Evolutionary conservation across 352 stramenopile species (phyloP).

Genomic region (Elongisporangium anandrum): DNA sequence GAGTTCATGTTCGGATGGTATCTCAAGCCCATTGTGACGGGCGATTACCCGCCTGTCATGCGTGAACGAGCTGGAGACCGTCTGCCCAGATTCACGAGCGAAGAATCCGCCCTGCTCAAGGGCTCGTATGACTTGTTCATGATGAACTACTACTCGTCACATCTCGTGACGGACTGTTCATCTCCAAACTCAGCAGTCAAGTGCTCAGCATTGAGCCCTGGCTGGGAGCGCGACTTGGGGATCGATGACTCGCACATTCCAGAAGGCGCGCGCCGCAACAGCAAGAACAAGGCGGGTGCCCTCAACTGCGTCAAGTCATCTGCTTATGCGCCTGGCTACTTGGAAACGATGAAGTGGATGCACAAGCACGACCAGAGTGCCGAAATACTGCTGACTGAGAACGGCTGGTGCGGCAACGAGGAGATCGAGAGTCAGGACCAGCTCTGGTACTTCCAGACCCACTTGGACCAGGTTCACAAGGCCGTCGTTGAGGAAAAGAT

Average conservation of each 20-base stretch:
- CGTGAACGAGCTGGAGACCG: slow-evolving; percentile 65
- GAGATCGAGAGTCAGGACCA: slow-evolving; percentile 53
- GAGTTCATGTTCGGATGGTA: slow-evolving; percentile 92
- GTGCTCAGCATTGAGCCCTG: slow-evolving; percentile 24
- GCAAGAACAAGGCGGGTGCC: slow-evolving; percentile 18
- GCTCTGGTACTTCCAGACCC: slow-evolving; percentile 49
- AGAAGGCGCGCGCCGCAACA: no score
- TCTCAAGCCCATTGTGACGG: slow-evolving; percentile 80
- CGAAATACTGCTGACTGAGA: slow-evolving; percentile 54
- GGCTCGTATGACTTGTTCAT: slow-evolving; percentile 92
- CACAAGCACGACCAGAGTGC: slow-evolving; percentile 35
- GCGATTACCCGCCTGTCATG: slow-evolving; percentile 92
- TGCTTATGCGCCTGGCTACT: slow-evolving; percentile 43
- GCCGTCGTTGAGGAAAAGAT: slow-evolving; percentile 24
- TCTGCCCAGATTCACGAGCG: slow-evolving; percentile 82
- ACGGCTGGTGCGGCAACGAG: slow-evolving; percentile 63
- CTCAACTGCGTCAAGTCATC: neutral
- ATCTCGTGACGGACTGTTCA: slow-evolving; percentile 47
- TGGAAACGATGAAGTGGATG: slow-evolving; percentile 43
- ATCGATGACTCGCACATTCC: slow-evolving; percentile 33
- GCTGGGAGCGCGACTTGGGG: slow-evolving; percentile 41
- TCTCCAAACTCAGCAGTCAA: slow-evolving; percentile 18
- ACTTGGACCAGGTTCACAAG: slow-evolving; percentile 50
- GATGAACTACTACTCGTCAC: slow-evolving; percentile 92
- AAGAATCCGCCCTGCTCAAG: slow-evolving; percentile 64